Percentiles rank a stretch among this genome's conserved stretches.
Conservation (phyloP, 192 early-diverging fungal species). For the Chytriomyces confervae region DNA sequence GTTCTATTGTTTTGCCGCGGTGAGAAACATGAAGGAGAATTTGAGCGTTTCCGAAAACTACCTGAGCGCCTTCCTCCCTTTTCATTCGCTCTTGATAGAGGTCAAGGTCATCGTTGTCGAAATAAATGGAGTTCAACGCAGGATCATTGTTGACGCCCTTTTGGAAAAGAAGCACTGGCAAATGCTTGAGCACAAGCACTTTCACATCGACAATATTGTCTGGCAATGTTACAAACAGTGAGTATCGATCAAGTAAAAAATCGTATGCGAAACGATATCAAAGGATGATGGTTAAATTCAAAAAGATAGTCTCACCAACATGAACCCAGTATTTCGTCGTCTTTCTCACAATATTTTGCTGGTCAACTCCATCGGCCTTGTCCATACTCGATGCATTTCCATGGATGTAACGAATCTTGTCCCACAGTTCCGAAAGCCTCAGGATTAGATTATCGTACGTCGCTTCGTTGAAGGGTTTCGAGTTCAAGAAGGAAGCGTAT, state of each 20-base stretch:
- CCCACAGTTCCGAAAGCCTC: slow-evolving; percentile 58
- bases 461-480: slow-evolving; percentile 77
- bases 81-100: slow-evolving; percentile 84
- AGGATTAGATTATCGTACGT: slow-evolving; percentile 82
- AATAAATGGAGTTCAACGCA: slow-evolving; percentile 87
- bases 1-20: slow-evolving; percentile 19
- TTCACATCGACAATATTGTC: slow-evolving; percentile 93
- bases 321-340: slow-evolving; percentile 94
- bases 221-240: slow-evolving; percentile 17
- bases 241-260: background rate
- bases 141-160: slow-evolving; percentile 75
- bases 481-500: slow-evolving; percentile 78
- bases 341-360: slow-evolving; percentile 77
- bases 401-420: slow-evolving; percentile 33
- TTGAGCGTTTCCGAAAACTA: slow-evolving; percentile 30
- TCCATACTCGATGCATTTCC: slow-evolving; percentile 22
- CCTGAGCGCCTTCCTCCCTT: slow-evolving; percentile 82
- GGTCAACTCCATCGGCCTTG: slow-evolving; percentile 49
- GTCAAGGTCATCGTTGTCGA: slow-evolving; percentile 81
- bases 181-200: slow-evolving; percentile 84
- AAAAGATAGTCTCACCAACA: slow-evolving; percentile 44
- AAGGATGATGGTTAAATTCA: background rate
- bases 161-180: slow-evolving; percentile 89
- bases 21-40: background rate
- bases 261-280: background rate